These are phyloP conservation scores for Gossypioides kirkii DNA, from an alignment of 345 rosid genomes.

Conservation along the genomic window DNA sequence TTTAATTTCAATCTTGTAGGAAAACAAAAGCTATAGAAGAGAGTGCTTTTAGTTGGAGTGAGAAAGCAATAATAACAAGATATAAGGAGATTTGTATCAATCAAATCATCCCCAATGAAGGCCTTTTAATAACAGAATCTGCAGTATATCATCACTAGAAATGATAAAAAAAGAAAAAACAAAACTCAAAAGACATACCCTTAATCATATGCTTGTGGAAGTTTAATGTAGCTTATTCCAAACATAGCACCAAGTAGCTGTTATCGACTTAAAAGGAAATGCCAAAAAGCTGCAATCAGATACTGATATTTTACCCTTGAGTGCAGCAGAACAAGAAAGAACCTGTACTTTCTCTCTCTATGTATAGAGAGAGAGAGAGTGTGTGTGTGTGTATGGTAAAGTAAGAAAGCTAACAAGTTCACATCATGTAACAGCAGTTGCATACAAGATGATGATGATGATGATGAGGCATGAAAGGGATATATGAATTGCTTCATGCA, in stretches of 20 bases:
- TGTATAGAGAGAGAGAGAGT: not conserved
- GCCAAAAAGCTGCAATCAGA: constrained; percentile 13
- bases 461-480: constrained; percentile 10
- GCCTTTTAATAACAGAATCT: constrained; percentile 14
- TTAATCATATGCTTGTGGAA: constrained; percentile 4
- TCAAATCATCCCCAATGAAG: constrained; percentile 24
- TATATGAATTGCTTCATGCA: constrained; percentile 25
- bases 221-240: constrained; percentile 4
- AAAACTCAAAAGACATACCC: constrained; percentile 17
- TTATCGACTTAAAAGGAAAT: not conserved
- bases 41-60: constrained; percentile 5
- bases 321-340: not conserved
- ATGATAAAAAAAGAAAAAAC: not conserved
- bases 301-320: not conserved
- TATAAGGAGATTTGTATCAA: constrained; percentile 27
- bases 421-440: not conserved
- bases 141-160: not conserved
- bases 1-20: not conserved
- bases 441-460: not conserved
- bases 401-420: not conserved
- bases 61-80: constrained; percentile 30
- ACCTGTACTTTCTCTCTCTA: not conserved
- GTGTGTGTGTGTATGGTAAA: no score
- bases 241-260: constrained; percentile 15
- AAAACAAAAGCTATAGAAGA: constrained; percentile 2